Conservation (phyloP, 805 yeast species). For the Ogataea parapolymorpha region DNA sequence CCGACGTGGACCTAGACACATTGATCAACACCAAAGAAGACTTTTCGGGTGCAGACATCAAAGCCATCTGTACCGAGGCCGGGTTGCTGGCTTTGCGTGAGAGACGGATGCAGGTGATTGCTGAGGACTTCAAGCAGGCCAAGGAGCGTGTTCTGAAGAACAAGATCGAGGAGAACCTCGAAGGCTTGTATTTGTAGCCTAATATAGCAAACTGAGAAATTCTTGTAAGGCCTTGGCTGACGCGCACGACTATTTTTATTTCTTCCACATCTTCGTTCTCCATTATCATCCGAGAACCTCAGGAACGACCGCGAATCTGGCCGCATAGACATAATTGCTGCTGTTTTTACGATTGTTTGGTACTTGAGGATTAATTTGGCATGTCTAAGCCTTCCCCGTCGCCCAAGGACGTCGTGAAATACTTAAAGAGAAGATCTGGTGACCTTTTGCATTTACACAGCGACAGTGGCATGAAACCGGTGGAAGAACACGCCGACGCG, state of each 20-base stretch:
- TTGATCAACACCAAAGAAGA: slow-evolving; percentile 90
- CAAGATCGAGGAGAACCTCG: slow-evolving; percentile 93
- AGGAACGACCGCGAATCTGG: background rate
- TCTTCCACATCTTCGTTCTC: slow-evolving; percentile 1
- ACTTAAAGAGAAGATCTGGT: slow-evolving; percentile 23
- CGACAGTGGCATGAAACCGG: slow-evolving; percentile 2
- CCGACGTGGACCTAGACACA: slow-evolving; percentile 85
- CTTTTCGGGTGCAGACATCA: slow-evolving; percentile 94
- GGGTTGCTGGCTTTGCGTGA: slow-evolving; percentile 94
- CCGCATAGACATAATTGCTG: background rate
- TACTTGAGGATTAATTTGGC: background rate
- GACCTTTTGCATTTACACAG: slow-evolving; percentile 16
- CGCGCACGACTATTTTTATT: slow-evolving; percentile 6
- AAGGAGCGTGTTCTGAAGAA: slow-evolving; percentile 94
- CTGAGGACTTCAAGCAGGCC: slow-evolving; percentile 88
- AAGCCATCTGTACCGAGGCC: slow-evolving; percentile 97
- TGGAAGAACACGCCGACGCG: slow-evolving; percentile 1
- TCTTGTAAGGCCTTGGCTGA: background rate
- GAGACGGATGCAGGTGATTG: slow-evolving; percentile 96
- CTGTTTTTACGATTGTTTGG: background rate
- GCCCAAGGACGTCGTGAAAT: slow-evolving; percentile 22
- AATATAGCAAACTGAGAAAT: background rate
- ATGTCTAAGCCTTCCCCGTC: slow-evolving; percentile 17
- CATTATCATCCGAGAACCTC: background rate
- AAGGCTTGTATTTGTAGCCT: slow-evolving; percentile 71